Percentiles rank a stretch among this genome's conserved stretches.
Conservation (phyloP, 495 filamentous ascomycete genomes). For the Xylaria flabelliformis region DNA sequence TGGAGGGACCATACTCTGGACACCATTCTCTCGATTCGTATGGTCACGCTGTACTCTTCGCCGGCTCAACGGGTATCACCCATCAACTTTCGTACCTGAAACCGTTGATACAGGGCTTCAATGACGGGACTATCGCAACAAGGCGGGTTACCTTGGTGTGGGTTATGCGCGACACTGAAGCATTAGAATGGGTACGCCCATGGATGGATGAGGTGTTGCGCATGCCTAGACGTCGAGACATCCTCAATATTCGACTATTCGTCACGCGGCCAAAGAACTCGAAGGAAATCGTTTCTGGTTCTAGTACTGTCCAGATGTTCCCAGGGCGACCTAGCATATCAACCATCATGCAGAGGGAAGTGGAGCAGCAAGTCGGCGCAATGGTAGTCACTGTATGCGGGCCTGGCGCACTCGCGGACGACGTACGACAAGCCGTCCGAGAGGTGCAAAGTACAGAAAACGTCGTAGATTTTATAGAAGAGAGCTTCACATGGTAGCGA, state of each 20-base stretch:
- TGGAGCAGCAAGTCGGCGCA: slow-evolving; percentile 77
- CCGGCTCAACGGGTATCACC: slow-evolving; percentile 92
- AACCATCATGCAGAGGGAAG: slow-evolving; percentile 76
- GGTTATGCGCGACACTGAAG: slow-evolving; percentile 86
- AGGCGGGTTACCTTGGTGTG: slow-evolving; percentile 84
- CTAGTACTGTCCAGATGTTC: slow-evolving; percentile 81
- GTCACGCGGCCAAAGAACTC: slow-evolving; percentile 80
- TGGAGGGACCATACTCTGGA: slow-evolving; percentile 89
- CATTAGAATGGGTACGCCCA: slow-evolving; percentile 89
- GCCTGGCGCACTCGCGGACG: slow-evolving; percentile 81
- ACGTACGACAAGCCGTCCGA: slow-evolving; percentile 77
- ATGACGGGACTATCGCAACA: slow-evolving; percentile 76
- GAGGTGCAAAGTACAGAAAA: slow-evolving; percentile 65
- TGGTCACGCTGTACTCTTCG: slow-evolving; percentile 87
- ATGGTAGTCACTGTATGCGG: slow-evolving; percentile 94
- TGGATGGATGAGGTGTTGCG: slow-evolving; percentile 90
- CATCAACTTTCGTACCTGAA: slow-evolving; percentile 91
- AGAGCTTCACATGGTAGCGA: slow-evolving; percentile 85
- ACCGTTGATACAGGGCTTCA: slow-evolving; percentile 76
- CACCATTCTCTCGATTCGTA: slow-evolving; percentile 86
- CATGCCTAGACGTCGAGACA: slow-evolving; percentile 76
- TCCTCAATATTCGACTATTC: slow-evolving; percentile 85
- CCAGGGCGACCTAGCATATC: slow-evolving; percentile 82
- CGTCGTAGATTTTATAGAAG: slow-evolving; percentile 81
- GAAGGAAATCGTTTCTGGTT: slow-evolving; percentile 73